phyloP scores from a whole-genome alignment of 768 basidiomycete species.

The Chalciporus piperatus region DNA sequence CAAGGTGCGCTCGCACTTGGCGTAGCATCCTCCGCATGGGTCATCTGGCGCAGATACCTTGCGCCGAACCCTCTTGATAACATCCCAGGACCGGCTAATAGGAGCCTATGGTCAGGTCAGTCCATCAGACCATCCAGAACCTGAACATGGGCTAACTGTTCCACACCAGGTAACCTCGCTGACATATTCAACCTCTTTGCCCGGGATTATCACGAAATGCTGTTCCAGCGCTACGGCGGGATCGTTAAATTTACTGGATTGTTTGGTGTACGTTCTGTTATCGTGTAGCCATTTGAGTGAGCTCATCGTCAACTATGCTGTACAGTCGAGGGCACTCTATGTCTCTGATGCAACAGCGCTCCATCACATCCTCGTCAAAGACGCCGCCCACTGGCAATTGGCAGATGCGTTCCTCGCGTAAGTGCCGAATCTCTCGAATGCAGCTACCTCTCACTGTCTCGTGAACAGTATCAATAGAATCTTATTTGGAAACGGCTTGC shows the following conservation, averaged over 20 bases:
- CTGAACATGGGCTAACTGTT: not conserved
- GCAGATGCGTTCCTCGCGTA: constrained; percentile 46
- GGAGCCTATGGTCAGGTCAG: constrained; percentile 3
- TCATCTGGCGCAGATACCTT: constrained; percentile 1
- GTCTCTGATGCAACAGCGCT: constrained; percentile 48
- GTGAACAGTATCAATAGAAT: constrained; percentile 37
- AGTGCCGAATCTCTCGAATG: constrained; percentile 6
- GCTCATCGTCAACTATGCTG: too few species aligned
- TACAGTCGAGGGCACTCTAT: not conserved
- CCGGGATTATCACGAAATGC: constrained; percentile 36
- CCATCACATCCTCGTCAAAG: constrained; percentile 46
- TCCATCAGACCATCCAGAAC: not conserved
- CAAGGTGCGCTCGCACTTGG: not conserved
- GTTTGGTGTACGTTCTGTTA: constrained; percentile 36
- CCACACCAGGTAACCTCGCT: constrained; percentile 30
- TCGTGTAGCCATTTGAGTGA: not conserved
- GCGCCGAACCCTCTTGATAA: constrained; percentile 6
- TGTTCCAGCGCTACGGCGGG: constrained; percentile 34
- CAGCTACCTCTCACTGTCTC: not conserved
- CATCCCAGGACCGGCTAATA: constrained; percentile 5
- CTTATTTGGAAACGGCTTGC: constrained; percentile 47
- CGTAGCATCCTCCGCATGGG: not conserved
- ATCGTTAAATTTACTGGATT: constrained; percentile 46
- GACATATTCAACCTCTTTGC: constrained; percentile 33
- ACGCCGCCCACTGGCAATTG: constrained; percentile 29